phyloP scores from a whole-genome alignment of 2,329 filamentous ascomycete genomes.

The Emmonsiellopsis sp. region DNA sequence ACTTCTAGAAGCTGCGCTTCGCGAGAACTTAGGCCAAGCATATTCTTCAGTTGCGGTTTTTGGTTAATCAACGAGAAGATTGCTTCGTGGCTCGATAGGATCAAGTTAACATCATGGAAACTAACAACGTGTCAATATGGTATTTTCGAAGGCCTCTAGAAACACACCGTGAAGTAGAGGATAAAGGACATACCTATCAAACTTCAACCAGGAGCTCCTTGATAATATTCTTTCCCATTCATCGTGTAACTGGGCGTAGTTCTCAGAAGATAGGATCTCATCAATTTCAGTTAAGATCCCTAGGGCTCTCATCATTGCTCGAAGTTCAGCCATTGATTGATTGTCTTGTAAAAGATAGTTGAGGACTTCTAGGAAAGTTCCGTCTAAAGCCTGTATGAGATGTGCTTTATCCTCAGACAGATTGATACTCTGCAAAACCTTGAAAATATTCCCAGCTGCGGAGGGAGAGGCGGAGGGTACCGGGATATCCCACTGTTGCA shows the following conservation, averaged over 20 bases:
- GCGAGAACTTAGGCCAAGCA: constrained; percentile 50
- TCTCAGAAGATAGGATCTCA: constrained; percentile 58
- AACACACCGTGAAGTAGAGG: neutral
- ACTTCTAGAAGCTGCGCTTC: constrained; percentile 65
- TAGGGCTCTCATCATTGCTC: constrained; percentile 51
- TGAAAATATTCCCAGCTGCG: constrained; percentile 64
- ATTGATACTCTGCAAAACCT: constrained; percentile 69
- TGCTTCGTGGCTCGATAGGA: constrained; percentile 75
- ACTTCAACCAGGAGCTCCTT: constrained; percentile 70
- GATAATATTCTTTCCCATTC: constrained; percentile 54
- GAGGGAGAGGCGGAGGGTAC: constrained; percentile 54
- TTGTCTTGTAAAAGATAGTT: constrained; percentile 25
- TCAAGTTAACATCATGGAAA: constrained; percentile 58
- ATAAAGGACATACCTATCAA: constrained; percentile 55
- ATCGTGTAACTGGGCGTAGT: constrained; percentile 50
- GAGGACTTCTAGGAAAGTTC: constrained; percentile 45
- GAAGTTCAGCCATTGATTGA: constrained; percentile 36
- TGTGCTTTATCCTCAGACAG: constrained; percentile 49
- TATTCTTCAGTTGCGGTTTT: constrained; percentile 52
- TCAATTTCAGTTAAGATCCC: constrained; percentile 74
- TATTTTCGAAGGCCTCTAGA: neutral
- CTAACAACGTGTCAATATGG: constrained; percentile 16
- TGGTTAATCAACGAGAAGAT: constrained; percentile 70
- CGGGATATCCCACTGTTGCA: constrained; percentile 88
- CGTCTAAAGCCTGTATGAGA: constrained; percentile 51